These are phyloP conservation scores for Xenosphaeropsis pyriputrescens DNA, from an alignment of 2,329 filamentous ascomycete genomes.

Conservation along the genomic window DNA sequence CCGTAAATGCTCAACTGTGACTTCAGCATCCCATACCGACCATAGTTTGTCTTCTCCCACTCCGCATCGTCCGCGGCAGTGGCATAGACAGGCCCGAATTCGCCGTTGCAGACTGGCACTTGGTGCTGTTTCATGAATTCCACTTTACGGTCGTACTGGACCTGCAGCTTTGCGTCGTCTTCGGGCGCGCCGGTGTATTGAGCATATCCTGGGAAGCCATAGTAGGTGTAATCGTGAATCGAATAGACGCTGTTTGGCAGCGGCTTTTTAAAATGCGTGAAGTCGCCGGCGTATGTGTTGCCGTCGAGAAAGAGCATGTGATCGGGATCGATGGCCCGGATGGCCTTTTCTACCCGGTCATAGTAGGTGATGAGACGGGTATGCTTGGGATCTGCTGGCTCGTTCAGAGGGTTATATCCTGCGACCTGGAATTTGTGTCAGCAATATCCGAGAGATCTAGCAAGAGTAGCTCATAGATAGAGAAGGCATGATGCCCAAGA, in stretches of 20 bases:
- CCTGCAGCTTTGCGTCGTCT: slow-evolving; percentile 25
- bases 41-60: slow-evolving; percentile 23
- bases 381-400: slow-evolving; percentile 20
- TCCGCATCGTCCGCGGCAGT: slow-evolving; percentile 15
- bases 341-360: slow-evolving; percentile 21
- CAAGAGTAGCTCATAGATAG: neutral
- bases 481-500: no score
- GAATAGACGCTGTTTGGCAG: slow-evolving; percentile 34
- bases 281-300: slow-evolving; percentile 39
- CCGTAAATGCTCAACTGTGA: slow-evolving; percentile 35
- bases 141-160: slow-evolving; percentile 25
- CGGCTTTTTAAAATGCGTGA: slow-evolving; percentile 23
- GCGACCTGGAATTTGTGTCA: slow-evolving; percentile 7
- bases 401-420: slow-evolving; percentile 18
- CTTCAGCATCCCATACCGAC: slow-evolving; percentile 28
- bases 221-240: slow-evolving; percentile 35
- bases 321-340: slow-evolving; percentile 26
- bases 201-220: slow-evolving; percentile 30
- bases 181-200: slow-evolving; percentile 25
- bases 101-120: slow-evolving; percentile 32
- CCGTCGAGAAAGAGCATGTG: slow-evolving; percentile 36
- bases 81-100: slow-evolving; percentile 31
- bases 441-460: neutral
- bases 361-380: slow-evolving; percentile 24
- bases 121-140: slow-evolving; percentile 25